Percentiles rank a stretch among this genome's conserved stretches.
These are phyloP conservation scores for Hypsizygus marmoreus DNA, from an alignment of 768 basidiomycete species.

Conservation along the genomic window DNA sequence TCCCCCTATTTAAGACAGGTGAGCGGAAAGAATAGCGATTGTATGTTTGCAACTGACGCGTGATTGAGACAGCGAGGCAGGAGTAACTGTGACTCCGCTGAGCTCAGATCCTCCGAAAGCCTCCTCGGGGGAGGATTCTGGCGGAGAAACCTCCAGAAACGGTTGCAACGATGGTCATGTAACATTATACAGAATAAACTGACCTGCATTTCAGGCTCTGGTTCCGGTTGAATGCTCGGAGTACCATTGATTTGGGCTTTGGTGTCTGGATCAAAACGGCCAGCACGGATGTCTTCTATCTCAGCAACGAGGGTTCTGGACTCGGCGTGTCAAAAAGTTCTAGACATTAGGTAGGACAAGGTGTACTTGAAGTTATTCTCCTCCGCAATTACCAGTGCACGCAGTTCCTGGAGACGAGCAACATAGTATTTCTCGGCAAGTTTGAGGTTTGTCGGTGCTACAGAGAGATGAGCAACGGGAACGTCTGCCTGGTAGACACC, in stretches of 20 bases:
- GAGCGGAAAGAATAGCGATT: not conserved
- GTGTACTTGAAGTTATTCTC: slow-evolving; percentile 79
- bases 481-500: not conserved
- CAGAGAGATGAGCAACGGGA: slow-evolving; percentile 9
- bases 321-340: not conserved
- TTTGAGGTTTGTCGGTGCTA: slow-evolving; percentile 65
- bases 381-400: slow-evolving; percentile 67
- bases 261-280: slow-evolving; percentile 62
- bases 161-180: not conserved
- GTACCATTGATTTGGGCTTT: slow-evolving; percentile 28
- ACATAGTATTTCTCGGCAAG: slow-evolving; percentile 79
- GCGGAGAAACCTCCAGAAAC: slow-evolving; percentile 2
- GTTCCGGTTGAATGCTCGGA: slow-evolving; percentile 8
- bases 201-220: slow-evolving; percentile 5
- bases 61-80: slow-evolving; percentile 21
- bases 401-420: slow-evolving; percentile 69
- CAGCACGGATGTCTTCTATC: slow-evolving; percentile 74
- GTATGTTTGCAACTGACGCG: slow-evolving; percentile 16
- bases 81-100: slow-evolving; percentile 35
- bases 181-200: not conserved
- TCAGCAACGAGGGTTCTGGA: slow-evolving; percentile 66
- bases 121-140: slow-evolving; percentile 23
- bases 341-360: not conserved
- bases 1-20: slow-evolving; percentile 1
- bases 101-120: slow-evolving; percentile 34